Evolutionary conservation across 163 green algal genomes (phyloP).

Genomic region (Scenedesmus sp.): DNA sequence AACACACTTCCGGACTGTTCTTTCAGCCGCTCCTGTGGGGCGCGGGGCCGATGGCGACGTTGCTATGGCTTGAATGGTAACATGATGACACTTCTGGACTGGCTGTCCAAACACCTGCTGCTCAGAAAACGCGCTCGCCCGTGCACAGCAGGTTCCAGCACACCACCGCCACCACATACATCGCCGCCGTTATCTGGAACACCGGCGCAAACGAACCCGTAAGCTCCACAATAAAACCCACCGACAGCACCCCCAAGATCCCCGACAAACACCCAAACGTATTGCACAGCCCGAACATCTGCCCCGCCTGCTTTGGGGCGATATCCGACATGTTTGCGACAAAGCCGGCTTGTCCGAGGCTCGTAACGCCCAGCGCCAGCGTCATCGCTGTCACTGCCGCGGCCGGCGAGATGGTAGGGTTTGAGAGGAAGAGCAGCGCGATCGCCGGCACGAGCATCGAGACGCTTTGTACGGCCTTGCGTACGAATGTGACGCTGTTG

Average conservation of each 20-base stretch:
- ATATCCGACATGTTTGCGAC: slow-evolving; percentile 96
- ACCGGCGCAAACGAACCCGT: slow-evolving; percentile 83
- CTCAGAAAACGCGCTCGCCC: slow-evolving; percentile 69
- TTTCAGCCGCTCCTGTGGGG: too few relatives aligned
- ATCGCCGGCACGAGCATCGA: slow-evolving; percentile 85
- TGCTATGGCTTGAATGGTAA: too few relatives aligned
- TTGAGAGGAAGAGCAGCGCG: slow-evolving; percentile 79
- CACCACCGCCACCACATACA: slow-evolving; percentile 82
- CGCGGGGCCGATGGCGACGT: too few relatives aligned
- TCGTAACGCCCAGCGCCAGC: slow-evolving; percentile 84
- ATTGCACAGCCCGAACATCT: slow-evolving; percentile 94
- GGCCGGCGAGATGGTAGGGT: slow-evolving; percentile 65
- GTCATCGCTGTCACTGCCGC: slow-evolving; percentile 79
- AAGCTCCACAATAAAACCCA: slow-evolving; percentile 85
- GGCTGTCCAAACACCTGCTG: neutral
- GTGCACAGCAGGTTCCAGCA: slow-evolving; percentile 80
- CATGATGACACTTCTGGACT: too few relatives aligned
- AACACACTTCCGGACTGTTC: too few relatives aligned
- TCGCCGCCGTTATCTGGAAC: slow-evolving; percentile 83
- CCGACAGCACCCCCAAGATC: slow-evolving; percentile 82
- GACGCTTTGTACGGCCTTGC: slow-evolving; percentile 79
- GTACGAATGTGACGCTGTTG: slow-evolving; percentile 55
- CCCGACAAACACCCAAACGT: slow-evolving; percentile 88
- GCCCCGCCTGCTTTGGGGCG: slow-evolving; percentile 81
- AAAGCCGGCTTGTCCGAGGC: slow-evolving; percentile 87